These are phyloP conservation scores for Lizonia empirigonia DNA, from an alignment of 2,329 filamentous ascomycete genomes.

Conservation along the genomic window DNA sequence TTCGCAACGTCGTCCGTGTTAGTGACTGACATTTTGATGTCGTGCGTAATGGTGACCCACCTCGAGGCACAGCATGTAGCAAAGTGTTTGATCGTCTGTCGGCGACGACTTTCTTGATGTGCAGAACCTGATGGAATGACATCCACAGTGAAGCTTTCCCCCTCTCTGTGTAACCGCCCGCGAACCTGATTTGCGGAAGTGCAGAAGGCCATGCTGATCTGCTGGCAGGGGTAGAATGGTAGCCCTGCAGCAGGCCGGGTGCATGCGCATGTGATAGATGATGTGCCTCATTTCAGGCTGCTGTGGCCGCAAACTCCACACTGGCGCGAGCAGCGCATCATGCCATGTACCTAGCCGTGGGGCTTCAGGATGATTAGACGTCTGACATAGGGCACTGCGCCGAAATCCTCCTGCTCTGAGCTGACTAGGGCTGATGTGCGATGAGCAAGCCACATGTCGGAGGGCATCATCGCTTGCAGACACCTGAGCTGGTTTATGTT, in stretches of 20 bases:
- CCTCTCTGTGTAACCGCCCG: constrained; percentile 7
- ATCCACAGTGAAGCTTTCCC: neutral
- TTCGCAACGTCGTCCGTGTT: constrained; percentile 13
- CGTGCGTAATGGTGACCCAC: constrained; percentile 1
- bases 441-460: constrained; percentile 2
- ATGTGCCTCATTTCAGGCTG: constrained; percentile 27
- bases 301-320: constrained; percentile 18
- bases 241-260: constrained; percentile 15
- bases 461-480: constrained; percentile 8
- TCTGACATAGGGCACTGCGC: constrained; percentile 11
- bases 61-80: constrained; percentile 6
- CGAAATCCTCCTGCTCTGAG: constrained; percentile 5
- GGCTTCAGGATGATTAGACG: constrained; percentile 10
- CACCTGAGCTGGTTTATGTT: neutral
- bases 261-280: constrained; percentile 36
- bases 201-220: constrained; percentile 29
- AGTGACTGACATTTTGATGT: constrained; percentile 5
- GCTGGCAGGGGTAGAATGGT: constrained; percentile 23
- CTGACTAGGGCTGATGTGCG: neutral
- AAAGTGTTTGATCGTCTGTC: constrained; percentile 3
- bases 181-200: constrained; percentile 30
- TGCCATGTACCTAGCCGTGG: constrained; percentile 11
- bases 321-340: constrained; percentile 19
- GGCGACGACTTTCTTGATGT: neutral
- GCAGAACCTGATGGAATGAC: neutral